Evolutionary conservation across 2,329 filamentous ascomycete species (phyloP), one percentile per base, ranked within the genome.

Genomic region (Lasiodiplodia gonubiensis): DNA sequence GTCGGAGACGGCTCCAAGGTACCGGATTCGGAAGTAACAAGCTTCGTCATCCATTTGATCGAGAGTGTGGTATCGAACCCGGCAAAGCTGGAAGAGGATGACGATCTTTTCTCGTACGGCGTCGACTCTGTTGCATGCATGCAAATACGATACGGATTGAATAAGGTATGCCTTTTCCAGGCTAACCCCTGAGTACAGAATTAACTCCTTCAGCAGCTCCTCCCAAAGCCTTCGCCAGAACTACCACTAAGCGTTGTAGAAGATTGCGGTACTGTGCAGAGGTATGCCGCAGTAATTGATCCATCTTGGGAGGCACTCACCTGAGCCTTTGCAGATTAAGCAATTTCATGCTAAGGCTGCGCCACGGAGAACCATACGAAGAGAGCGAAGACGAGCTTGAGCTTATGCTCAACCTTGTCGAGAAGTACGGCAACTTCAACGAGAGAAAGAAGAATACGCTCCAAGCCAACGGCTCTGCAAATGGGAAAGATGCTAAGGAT

Each of bases 61-160:
- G 39, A 71, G n/a, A 68, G 70, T 21, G 68, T 73, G 39, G 69
- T 74, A 46, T 66, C 33, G 49, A 66, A 49, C 8, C 18, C 52
- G 3, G 23, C 21, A 12, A 33, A 25, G 12, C 39, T 79, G 23
- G 71, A 68, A 3, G 68, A 80, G 1, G 75, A 83, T 8, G 77
- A 80, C 2, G 86, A 90, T 71, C 74, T 90, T 1, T 89, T 87
- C 70, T 80, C 81, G 0, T 84, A 84, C 69, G 87, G 88, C 0
- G 82, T 90, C 0, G 87, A 90, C 72, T 90, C 88, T 0, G 83
- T 87, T 2, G 82, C 83, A 0, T 85, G 83, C 64, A 84, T 87
- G 68, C 84, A 85, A 66, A 81, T 89, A 23, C 76, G 85, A 18
- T 74, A 75, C 39, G 74, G 75, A 12, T 70, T 83, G 11, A 73